Base-by-base conservation (phyloP, 768 basidiomycete genomes). In the Serpula lacrymans region DNA sequence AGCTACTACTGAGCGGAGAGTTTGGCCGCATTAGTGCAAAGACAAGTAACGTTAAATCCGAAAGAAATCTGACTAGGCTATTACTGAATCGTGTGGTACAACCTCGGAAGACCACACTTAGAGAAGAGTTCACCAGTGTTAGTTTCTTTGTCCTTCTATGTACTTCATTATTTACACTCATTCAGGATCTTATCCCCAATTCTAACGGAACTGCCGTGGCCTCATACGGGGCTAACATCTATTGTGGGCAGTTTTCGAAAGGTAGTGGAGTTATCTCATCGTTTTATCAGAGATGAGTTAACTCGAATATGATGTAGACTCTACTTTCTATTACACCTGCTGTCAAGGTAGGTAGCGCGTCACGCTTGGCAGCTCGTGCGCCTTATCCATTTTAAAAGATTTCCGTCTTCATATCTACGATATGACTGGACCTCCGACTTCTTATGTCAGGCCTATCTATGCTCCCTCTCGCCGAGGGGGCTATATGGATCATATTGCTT, bases 241-340 rank as follows among this genome's bases (percentile, higher is more conserved):
- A 95, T 55, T 84, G 80, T 4, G 92, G 86, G 0, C 89, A 91
- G 58, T 94, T 80, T 59, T 90, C 88, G 9, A 71, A 72, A 52
- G 84, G 87, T 85, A 45, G 35, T 53, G 34, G 5, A 28, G 40
- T 28, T 17, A 17, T 28, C 32, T 33, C 25, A 25, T 38, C n/a
- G n/a, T n/a, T n/a, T n/a, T 14, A 10, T 14, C 17, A 6, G 37
- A 23, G 8, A 28, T 35, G 18, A 22, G 10, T 23, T 11, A 26
- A 34, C 31, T 54, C 37, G 45, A 32, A 35, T 24, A 17, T 42
- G 36, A 35, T 28, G 18, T 38, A 88, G 90, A 92, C 55, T 86
- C 89, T 0, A 82, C 85, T 0, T 94, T 96, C 60, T 97, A 88
- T 59, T 97, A 96, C 59, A 92, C 93, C 3, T 95, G 93, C 51